Conservation (phyloP, 2,329 filamentous ascomycete genomes). For the Nemania bipapillata region DNA sequence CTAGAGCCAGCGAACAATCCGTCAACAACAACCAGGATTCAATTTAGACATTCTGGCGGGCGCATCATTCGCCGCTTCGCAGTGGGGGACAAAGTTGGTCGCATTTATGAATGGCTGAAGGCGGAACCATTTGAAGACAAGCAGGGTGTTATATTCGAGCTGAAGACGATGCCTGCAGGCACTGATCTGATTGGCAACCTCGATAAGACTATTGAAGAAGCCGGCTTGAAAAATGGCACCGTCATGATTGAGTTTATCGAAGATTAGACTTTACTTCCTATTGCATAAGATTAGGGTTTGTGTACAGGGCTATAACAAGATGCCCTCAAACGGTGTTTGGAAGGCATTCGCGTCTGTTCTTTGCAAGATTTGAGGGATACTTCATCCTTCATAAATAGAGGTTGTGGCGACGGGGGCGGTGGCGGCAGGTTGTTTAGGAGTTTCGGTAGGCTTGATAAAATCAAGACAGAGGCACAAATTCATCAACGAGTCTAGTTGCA, state of each 20-base stretch:
- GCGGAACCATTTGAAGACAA: conserved; percentile 84
- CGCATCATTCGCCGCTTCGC: conserved; percentile 88
- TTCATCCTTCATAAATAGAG: conserved; percentile 33
- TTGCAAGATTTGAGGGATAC: conserved; percentile 8
- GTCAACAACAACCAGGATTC: conserved; percentile 82
- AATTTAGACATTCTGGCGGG: conserved; percentile 87
- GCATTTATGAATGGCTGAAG: conserved; percentile 97
- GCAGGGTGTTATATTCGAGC: conserved; percentile 81
- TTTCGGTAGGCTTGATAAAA: conserved; percentile 19
- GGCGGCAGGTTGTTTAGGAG: conserved; percentile 21
- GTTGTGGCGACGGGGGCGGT: conserved; percentile 11
- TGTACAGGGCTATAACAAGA: conserved; percentile 4
- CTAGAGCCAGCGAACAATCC: conserved; percentile 78
- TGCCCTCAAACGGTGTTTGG: not conserved
- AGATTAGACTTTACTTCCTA: conserved; percentile 52
- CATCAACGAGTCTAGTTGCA: not conserved
- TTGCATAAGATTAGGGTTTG: not conserved
- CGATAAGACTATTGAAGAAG: conserved; percentile 79
- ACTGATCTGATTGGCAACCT: conserved; percentile 83
- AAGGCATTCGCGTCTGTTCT: conserved; percentile 12
- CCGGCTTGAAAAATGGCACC: conserved; percentile 88
- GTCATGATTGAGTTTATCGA: conserved; percentile 94
- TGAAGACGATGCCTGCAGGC: conserved; percentile 81
- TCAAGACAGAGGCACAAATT: conserved; percentile 8
- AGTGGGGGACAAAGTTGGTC: conserved; percentile 77